A percentile compares a stretch with the other conserved stretches of the same genome.
These are phyloP conservation scores for Paulownia fortunei DNA, from an alignment of 257 asterid species.

Conservation along the genomic window DNA sequence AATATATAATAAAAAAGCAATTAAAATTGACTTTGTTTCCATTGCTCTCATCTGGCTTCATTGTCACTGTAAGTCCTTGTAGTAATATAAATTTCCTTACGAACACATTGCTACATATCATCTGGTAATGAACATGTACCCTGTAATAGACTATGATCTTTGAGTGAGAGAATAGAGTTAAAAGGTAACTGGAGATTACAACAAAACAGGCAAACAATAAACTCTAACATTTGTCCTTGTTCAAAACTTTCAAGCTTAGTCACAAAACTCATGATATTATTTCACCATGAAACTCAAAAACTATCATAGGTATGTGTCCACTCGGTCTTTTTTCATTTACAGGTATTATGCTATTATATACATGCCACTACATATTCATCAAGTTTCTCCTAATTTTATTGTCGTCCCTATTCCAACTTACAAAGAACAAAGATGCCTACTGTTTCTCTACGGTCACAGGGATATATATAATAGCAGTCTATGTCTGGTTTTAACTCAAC, in stretches of 20 bases:
- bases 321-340: neutral
- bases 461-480: neutral
- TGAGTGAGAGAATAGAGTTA: neutral
- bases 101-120: neutral
- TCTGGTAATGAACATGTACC: neutral
- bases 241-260: neutral
- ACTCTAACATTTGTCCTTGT: neutral
- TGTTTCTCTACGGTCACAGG: neutral
- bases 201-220: neutral
- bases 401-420: neutral
- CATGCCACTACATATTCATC: neutral
- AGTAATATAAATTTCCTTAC: slow-evolving; percentile 5
- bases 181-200: neutral
- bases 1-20: neutral
- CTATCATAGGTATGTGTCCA: neutral
- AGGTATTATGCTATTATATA: neutral
- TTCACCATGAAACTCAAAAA: neutral
- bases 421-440: neutral
- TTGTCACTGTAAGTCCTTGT: neutral
- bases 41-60: neutral
- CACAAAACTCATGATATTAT: neutral
- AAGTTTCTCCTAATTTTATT: neutral
- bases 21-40: neutral
- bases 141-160: neutral
- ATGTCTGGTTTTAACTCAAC: neutral